Base-by-base conservation (phyloP, 306 rosid genomes). In the Lotus japonicus region DNA sequence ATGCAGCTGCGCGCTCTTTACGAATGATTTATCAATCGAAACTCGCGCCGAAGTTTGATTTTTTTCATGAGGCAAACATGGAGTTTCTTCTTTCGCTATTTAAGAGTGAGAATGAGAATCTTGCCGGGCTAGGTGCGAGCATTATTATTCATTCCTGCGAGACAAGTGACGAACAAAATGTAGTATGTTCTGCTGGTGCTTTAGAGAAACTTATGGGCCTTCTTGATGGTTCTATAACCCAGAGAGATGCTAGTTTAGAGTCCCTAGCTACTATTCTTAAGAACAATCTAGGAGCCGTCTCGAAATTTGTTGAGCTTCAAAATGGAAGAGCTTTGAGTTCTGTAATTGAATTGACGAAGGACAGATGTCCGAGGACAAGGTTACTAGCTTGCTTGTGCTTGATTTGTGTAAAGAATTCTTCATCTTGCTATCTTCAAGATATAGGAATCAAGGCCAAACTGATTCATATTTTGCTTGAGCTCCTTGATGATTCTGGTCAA, bases 201-300 rank as follows among this genome's bases (percentile, higher is more conserved):
- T 15, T 90, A 45, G 87, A 80, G 84, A 87, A 87, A 75, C 87
- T 94, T 23, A 58, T 79, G 71, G 43, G 79, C 77, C 92, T 89
- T 78, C 96, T 90, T 72, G 81, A 82, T 68, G 96, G 97, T 68
- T 85, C 99, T 79, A 64, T 82, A 46, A 85, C 78, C 77, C 97
- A 94, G 84, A 86, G 89, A 55, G 97, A 94, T 79, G 88, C 95
- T 78, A 77, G 99, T 85, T 86, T 94, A 79, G 97, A 90, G 79
- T 84, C 97, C 67, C 54, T 94, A 59, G 91, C 90, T 41, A 80
- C 90, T 18, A 73, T 88, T 66, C 66, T 90, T 42, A 90, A 79
- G 72, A 69, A 78, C 61, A 90, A 94, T 72, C 69, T 76, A 11
- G 90, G 77, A 79, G 90, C 79, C 68, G 89, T 86, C 63, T 84